Percentiles rank a stretch among this genome's conserved stretches.
These are phyloP conservation scores for Carex littledalei DNA, from an alignment of 176 grass and related monocot genomes.

Conservation along the genomic window DNA sequence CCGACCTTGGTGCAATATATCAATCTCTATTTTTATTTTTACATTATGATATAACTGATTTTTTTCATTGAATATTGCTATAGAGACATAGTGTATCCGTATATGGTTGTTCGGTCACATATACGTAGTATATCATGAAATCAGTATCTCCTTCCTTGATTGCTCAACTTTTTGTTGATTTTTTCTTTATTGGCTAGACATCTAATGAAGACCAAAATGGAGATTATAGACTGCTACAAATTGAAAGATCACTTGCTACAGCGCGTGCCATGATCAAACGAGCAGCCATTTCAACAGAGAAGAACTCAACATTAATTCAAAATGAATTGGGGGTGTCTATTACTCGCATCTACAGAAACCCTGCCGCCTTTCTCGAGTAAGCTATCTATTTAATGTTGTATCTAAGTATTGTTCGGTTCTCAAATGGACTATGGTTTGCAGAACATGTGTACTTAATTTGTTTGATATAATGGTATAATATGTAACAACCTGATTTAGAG, in stretches of 20 bases:
- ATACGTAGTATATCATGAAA: background rate
- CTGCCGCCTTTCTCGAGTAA: slow-evolving; percentile 1
- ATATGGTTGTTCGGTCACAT: background rate
- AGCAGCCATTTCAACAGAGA: background rate
- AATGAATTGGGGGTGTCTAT: slow-evolving; percentile 1
- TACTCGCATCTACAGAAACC: slow-evolving; percentile 9
- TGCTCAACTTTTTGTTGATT: background rate
- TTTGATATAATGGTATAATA: background rate
- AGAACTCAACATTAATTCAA: background rate
- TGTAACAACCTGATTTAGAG: background rate
- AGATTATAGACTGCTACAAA: background rate
- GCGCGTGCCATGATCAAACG: background rate
- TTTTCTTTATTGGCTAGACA: background rate
- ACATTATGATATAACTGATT: no score
- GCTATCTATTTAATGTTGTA: background rate
- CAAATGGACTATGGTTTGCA: background rate
- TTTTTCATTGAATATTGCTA: background rate
- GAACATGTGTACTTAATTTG: background rate
- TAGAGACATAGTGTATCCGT: background rate
- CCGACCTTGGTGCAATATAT: background rate
- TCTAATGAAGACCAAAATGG: background rate
- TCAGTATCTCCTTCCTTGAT: background rate
- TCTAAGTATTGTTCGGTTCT: background rate
- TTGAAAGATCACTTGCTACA: background rate
- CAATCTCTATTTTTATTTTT: background rate